A percentile compares a stretch with the other conserved stretches of the same genome.
phyloP scores from a whole-genome alignment of 2,329 filamentous ascomycete genomes.

The Myotisia sp. region DNA sequence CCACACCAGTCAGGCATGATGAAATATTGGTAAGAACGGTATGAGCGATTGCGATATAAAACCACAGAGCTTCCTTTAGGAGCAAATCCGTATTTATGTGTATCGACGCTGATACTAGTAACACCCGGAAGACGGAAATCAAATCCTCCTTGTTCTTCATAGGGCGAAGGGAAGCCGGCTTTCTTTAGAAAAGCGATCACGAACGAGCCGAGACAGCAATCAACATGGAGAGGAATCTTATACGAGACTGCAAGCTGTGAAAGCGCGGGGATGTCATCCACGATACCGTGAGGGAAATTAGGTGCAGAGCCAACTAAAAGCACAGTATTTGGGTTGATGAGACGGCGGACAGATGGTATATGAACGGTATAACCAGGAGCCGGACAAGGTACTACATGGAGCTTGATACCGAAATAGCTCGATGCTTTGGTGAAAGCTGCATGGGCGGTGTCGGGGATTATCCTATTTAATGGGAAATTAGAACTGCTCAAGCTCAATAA shows the following conservation, averaged over 20 bases:
- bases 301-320: conserved; percentile 87
- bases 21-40: conserved; percentile 90
- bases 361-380: conserved; percentile 76
- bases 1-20: conserved; percentile 89
- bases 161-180: conserved; percentile 58
- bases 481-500: too few species aligned
- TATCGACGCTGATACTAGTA: conserved; percentile 90
- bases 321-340: conserved; percentile 89
- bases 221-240: conserved; percentile 79
- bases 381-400: conserved; percentile 77
- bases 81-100: conserved; percentile 97
- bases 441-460: conserved; percentile 85
- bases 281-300: conserved; percentile 96
- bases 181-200: conserved; percentile 80
- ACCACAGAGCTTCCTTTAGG: conserved; percentile 94
- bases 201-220: conserved; percentile 95
- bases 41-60: conserved; percentile 65
- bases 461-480: conserved; percentile 39
- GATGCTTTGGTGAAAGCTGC: conserved; percentile 93
- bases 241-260: conserved; percentile 68
- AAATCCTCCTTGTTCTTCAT: conserved; percentile 60
- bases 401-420: conserved; percentile 91
- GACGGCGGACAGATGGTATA: conserved; percentile 57
- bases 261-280: conserved; percentile 79
- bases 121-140: conserved; percentile 92